Conservation (phyloP, 2,329 filamentous ascomycete species). For the Verticillium alfalfae region DNA sequence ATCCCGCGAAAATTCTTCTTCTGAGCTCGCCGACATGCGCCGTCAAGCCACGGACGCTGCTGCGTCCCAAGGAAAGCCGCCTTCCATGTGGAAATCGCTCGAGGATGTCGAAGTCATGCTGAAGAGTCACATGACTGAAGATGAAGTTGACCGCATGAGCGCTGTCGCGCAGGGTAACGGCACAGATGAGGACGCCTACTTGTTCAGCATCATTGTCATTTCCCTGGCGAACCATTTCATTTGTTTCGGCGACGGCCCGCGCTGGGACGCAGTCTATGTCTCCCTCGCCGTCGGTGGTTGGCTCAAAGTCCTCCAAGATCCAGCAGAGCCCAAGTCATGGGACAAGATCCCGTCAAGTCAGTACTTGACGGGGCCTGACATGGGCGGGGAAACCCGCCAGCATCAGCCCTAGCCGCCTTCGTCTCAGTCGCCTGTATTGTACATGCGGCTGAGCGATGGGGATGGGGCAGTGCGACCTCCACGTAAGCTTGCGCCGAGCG, state of each 20-base stretch:
- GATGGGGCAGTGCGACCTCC: too few species aligned
- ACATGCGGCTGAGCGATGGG: too few species aligned
- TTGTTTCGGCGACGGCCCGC: constrained; percentile 8
- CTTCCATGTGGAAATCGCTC: constrained; percentile 6
- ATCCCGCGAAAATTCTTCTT: constrained; percentile 2
- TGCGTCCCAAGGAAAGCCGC: background rate
- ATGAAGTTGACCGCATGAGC: background rate
- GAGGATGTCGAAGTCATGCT: constrained; percentile 1
- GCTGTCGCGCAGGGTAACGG: constrained; percentile 4
- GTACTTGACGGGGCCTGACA: background rate
- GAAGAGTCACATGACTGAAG: background rate
- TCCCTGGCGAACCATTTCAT: constrained; percentile 4
- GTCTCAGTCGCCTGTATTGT: too few species aligned
- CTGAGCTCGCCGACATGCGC: background rate
- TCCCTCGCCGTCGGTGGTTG: constrained; percentile 6
- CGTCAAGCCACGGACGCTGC: background rate
- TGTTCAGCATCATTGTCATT: background rate
- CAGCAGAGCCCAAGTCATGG: background rate
- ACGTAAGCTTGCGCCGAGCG: too few species aligned
- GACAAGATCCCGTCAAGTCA: background rate
- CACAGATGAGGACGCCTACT: background rate
- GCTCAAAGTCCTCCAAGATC: constrained; percentile 1
- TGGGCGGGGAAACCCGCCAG: too few species aligned
- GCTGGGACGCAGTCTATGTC: constrained; percentile 5
- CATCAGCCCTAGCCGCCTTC: too few species aligned